Evolutionary conservation across 2,329 filamentous ascomycete species (phyloP).

Genomic region (Alternaria ethzedia): DNA sequence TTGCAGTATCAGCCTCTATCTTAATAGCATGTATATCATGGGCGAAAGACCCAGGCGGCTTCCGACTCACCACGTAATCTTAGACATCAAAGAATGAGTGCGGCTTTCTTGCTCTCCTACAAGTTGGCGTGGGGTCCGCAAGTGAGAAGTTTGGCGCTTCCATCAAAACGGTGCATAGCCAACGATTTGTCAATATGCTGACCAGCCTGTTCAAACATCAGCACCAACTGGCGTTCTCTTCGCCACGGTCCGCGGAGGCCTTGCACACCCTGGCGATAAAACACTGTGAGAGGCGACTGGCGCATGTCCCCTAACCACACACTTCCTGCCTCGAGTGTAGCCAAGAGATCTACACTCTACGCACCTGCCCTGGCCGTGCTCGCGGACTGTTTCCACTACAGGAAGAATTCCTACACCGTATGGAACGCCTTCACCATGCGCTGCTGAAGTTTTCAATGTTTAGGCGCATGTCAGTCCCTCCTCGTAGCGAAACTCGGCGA

Average conservation of each 20-base stretch:
- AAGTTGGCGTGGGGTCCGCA: background rate
- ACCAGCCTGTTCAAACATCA: background rate
- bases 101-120: background rate
- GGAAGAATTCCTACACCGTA: background rate
- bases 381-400: background rate
- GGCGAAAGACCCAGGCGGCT: background rate
- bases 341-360: background rate
- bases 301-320: background rate
- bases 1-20: background rate
- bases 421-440: background rate
- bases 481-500: background rate
- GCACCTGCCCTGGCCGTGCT: background rate
- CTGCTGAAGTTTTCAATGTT: background rate
- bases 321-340: background rate
- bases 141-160: background rate
- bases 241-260: background rate
- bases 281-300: background rate
- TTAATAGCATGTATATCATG: background rate
- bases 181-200: background rate
- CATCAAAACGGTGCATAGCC: background rate
- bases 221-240: background rate
- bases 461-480: background rate
- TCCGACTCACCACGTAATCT: background rate
- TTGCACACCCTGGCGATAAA: background rate
- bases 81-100: background rate